These are phyloP conservation scores for Rhypophila decipiens DNA, from an alignment of 495 filamentous ascomycete genomes.

Conservation along the genomic window DNA sequence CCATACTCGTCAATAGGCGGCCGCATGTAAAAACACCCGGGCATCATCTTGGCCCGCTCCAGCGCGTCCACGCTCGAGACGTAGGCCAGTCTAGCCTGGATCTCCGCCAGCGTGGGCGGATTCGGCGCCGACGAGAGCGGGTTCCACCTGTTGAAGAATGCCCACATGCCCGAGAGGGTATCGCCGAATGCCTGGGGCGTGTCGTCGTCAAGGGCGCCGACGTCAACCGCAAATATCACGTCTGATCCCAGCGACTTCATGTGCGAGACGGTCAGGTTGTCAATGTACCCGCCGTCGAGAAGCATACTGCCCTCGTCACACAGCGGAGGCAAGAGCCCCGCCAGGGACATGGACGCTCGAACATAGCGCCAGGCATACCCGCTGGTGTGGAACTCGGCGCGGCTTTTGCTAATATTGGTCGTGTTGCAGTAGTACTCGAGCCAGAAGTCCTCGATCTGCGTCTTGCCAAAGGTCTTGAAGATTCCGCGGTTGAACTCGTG, in stretches of 20 bases:
- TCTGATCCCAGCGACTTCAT: slow-evolving; percentile 94
- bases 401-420: slow-evolving; percentile 89
- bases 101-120: slow-evolving; percentile 90
- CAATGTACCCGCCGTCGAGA: slow-evolving; percentile 91
- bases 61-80: slow-evolving; percentile 89
- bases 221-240: slow-evolving; percentile 92
- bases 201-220: slow-evolving; percentile 84
- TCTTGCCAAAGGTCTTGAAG: slow-evolving; percentile 95
- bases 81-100: slow-evolving; percentile 90
- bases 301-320: slow-evolving; percentile 97
- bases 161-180: slow-evolving; percentile 92
- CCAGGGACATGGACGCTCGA: slow-evolving; percentile 90
- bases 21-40: slow-evolving; percentile 90
- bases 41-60: slow-evolving; percentile 80
- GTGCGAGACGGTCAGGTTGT: slow-evolving; percentile 93
- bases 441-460: slow-evolving; percentile 99
- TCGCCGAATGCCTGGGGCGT: slow-evolving; percentile 89
- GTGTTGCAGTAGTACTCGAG: slow-evolving; percentile 99
- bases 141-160: slow-evolving; percentile 91
- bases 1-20: slow-evolving; percentile 91
- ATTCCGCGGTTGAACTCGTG: slow-evolving; percentile 99
- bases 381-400: slow-evolving; percentile 83
- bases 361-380: slow-evolving; percentile 97
- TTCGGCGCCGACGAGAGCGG: slow-evolving; percentile 82
- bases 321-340: slow-evolving; percentile 84